Conservation (phyloP, 2,329 filamentous ascomycete species). For the Arthroderma sp. region DNA sequence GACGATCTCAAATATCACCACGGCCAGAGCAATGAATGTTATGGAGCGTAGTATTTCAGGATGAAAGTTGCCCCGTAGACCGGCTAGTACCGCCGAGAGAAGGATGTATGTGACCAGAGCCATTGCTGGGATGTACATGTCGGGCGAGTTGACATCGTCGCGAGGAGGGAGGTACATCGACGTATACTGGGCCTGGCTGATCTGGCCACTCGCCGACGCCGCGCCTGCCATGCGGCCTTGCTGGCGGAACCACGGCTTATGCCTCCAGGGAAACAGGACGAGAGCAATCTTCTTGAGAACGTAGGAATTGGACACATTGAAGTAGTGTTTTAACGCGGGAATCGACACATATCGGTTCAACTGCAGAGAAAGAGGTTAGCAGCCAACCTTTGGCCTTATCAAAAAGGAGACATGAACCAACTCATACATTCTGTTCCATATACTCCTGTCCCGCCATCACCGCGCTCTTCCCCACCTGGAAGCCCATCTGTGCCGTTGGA, state of each 20-base stretch:
- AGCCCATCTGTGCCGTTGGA: conserved; percentile 84
- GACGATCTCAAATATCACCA: conserved; percentile 80
- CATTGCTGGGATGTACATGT: conserved; percentile 99
- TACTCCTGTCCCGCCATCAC: conserved; percentile 88
- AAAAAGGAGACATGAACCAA: not conserved
- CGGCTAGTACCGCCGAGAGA: conserved; percentile 78
- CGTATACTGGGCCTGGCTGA: conserved; percentile 44
- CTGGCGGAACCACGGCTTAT: conserved; percentile 93
- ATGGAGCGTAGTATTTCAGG: conserved; percentile 87
- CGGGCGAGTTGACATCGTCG: conserved; percentile 92
- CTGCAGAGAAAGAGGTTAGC: conserved; percentile 32
- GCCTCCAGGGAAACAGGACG: conserved; percentile 93
- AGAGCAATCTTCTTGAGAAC: conserved; percentile 86
- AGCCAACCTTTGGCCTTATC: too few relatives aligned
- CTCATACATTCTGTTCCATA: conserved; percentile 78
- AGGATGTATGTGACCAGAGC: conserved; percentile 95
- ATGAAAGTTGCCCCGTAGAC: conserved; percentile 80
- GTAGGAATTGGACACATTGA: conserved; percentile 97
- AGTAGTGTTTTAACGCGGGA: conserved; percentile 91
- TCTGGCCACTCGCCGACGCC: conserved; percentile 45
- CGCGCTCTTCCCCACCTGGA: conserved; percentile 85
- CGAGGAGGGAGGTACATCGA: conserved; percentile 70
- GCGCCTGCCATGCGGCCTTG: conserved; percentile 46
- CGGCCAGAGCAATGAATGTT: conserved; percentile 67
- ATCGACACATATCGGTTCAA: conserved; percentile 80